phyloP scores from a whole-genome alignment of 78 protist species.

The Emiliania huxleyi region DNA sequence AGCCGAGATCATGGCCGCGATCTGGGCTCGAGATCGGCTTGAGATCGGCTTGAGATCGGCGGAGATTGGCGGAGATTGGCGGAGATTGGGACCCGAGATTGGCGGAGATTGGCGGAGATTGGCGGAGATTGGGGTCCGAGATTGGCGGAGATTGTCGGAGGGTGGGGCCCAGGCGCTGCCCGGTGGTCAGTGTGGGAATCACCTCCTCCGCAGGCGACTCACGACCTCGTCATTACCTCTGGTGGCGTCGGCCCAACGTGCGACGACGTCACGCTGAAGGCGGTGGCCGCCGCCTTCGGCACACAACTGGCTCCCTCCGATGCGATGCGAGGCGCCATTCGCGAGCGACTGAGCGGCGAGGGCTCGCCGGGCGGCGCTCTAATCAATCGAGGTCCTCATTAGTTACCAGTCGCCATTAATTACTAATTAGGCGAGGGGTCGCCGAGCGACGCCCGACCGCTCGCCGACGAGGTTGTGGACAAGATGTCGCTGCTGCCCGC shows the following conservation, averaged over 20 bases:
- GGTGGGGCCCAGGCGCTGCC: background rate
- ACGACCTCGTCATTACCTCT: constrained; percentile 27
- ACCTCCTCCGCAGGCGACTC: background rate
- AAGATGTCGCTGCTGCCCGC: no score
- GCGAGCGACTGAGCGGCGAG: background rate
- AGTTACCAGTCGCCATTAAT: no score
- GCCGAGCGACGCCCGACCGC: background rate
- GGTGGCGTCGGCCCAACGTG: constrained; percentile 42
- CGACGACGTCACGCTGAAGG: constrained; percentile 38
- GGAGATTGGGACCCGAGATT: no score
- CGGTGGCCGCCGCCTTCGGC: background rate
- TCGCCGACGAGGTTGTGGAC: background rate
- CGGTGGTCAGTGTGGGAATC: no score
- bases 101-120: background rate
- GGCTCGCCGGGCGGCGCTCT: background rate
- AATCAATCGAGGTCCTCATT: no score
- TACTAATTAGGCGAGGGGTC: background rate
- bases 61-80: no score
- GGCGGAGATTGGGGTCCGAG: background rate
- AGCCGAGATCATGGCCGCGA: no score
- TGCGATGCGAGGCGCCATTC: background rate
- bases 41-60: no score
- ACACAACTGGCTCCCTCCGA: background rate
- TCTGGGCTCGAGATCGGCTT: no score
- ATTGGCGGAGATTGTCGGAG: background rate